Conservation (phyloP, 805 yeast species). For the Alloascoidea hylecoeti region DNA sequence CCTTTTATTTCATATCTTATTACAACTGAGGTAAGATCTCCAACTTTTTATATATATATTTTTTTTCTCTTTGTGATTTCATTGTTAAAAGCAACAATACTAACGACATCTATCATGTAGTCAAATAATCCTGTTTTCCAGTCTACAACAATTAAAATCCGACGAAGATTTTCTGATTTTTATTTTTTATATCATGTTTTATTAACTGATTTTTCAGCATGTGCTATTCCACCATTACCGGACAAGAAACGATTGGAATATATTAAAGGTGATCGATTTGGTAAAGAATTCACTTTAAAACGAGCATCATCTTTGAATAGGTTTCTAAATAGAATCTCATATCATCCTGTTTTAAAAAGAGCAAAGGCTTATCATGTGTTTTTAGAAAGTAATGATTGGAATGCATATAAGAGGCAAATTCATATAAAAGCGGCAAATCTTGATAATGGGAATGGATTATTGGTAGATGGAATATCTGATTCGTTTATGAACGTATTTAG, state of each 20-base stretch:
- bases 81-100: too few species aligned
- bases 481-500: slow-evolving; percentile 90
- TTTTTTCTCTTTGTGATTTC: neutral
- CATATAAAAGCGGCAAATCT: slow-evolving; percentile 8
- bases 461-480: slow-evolving; percentile 81
- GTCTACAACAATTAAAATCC: slow-evolving; percentile 28
- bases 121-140: slow-evolving; percentile 49
- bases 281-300: slow-evolving; percentile 69
- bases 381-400: slow-evolving; percentile 64
- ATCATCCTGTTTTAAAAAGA: slow-evolving; percentile 58
- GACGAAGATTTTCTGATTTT: slow-evolving; percentile 84
- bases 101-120: too few species aligned
- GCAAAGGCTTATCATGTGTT: slow-evolving; percentile 62
- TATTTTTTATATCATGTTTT: slow-evolving; percentile 63
- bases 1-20: slow-evolving; percentile 65
- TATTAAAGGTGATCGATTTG: slow-evolving; percentile 85
- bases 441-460: slow-evolving; percentile 29
- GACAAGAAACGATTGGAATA: slow-evolving; percentile 86
- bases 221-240: slow-evolving; percentile 87
- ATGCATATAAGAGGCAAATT: slow-evolving; percentile 36
- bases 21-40: slow-evolving; percentile 29
- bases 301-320: slow-evolving; percentile 70
- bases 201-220: slow-evolving; percentile 66
- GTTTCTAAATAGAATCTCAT: slow-evolving; percentile 57
- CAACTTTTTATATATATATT: too few species aligned